These are phyloP conservation scores for Tremellales sp. DNA, from an alignment of 1,284 basidiomycete genomes.

Conservation along the genomic window DNA sequence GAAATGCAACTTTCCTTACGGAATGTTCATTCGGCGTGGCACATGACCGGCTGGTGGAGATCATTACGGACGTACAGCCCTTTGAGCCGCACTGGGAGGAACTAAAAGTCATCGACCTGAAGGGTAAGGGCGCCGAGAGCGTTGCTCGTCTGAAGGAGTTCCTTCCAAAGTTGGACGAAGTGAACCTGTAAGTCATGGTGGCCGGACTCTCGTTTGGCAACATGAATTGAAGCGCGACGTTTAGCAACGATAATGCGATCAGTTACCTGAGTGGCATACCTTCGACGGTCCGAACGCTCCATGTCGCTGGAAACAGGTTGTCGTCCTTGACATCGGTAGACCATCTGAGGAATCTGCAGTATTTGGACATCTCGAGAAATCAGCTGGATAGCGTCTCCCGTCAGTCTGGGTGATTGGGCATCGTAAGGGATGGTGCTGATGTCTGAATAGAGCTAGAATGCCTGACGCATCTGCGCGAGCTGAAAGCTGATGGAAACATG, in stretches of 20 bases:
- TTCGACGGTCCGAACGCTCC: conserved; percentile 68
- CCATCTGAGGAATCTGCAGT: conserved; percentile 80
- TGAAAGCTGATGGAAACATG: conserved; percentile 80
- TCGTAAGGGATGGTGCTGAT: conserved; percentile 11
- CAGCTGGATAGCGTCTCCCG: conserved; percentile 79
- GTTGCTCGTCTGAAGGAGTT: conserved; percentile 92
- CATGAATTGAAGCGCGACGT: not conserved
- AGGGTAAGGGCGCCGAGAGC: conserved; percentile 75
- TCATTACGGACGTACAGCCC: conserved; percentile 91
- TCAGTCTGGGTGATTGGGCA: conserved; percentile 52
- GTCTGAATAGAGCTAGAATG: conserved; percentile 66
- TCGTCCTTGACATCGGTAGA: conserved; percentile 83
- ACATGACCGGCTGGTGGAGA: conserved; percentile 82
- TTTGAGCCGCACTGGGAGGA: conserved; percentile 94
- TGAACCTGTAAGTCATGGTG: conserved; percentile 63
- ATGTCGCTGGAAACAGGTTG: conserved; percentile 75
- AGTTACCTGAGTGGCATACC: conserved; percentile 86
- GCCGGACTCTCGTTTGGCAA: not conserved
- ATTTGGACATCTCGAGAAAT: conserved; percentile 86
- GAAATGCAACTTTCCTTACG: conserved; percentile 74
- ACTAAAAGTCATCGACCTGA: conserved; percentile 71
- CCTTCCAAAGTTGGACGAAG: conserved; percentile 73
- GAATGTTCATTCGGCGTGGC: conserved; percentile 93
- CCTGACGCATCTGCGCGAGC: conserved; percentile 78
- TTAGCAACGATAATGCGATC: conserved; percentile 73